Base-by-base conservation (phyloP, 371 early-diverging fungal species). In the Batkoa obscura region DNA sequence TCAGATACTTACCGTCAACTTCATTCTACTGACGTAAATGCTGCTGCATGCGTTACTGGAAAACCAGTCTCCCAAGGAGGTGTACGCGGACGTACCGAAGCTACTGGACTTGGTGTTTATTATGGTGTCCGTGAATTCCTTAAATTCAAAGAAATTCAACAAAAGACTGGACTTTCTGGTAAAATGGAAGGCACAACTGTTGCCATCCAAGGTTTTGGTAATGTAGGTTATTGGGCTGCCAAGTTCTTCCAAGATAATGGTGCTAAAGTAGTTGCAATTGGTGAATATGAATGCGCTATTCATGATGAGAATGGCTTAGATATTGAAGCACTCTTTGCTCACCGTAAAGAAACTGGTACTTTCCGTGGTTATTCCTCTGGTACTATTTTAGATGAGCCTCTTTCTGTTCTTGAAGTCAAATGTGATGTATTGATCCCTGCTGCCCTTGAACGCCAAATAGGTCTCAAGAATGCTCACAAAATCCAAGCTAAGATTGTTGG, bases 121-220 rank as follows among this genome's bases (percentile, higher is more conserved):
- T 88, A 84, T 56, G 86, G 86, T 64, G 63, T 88, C 39, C 83
- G 86, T 57, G 90, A 89, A 67, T 90, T 90, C 66, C 61, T 90
- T 53, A 69, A 66, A 52, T 86, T 75, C 67, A 80, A 80, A 33
- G 87, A 87, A 62, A 80, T 90, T 47, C 86, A 86, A 64, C 62
- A 79, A 68, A 68, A 71, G 61, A 82, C 81, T 13, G 82, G 83
- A 12, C 67, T 87, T 43, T 70, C 64, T 43, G 86, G 83, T 31
- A 72, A 76, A 49, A 73, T 89, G 55, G 68, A 75, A 35, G 88
- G 73, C 58, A 67, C 67, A 49, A 68, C 68, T 30, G 81, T 90
- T 38, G 69, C 86, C 55, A 73, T 90, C 56, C 90, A 90, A 71
- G 90, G 90, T 51, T 89, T 90, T 57, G 90, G 90, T 65, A 90